Evolutionary conservation across 192 early-diverging fungal species (phyloP), one percentile per base, ranked within the genome.

Genomic region (Backusella luteola): DNA sequence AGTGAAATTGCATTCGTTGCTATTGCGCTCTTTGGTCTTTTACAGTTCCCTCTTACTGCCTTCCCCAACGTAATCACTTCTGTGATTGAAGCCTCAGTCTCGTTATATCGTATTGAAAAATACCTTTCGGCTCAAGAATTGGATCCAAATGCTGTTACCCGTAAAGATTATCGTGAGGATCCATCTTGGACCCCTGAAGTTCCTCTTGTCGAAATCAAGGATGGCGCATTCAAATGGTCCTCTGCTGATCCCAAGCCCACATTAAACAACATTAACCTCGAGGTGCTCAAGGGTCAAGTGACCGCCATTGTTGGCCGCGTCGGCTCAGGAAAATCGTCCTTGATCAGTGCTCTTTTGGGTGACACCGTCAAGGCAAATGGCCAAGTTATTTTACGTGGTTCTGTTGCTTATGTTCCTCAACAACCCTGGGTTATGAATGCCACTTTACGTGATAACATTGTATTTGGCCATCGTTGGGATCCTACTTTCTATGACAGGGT

Each of bases 401-500:
- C 83, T 34, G 85, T 93, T 36, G 93, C 94, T 5, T 94, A 94
- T 79, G 93, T 91, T n/a, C 84, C 90, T 19, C 93, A 94, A 79
- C 90, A 83, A 59, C 89, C 98, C 2, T 99, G 97, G 97, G 94
- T 99, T 52, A 93, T 96, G 91, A 99, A 99, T 77, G 91, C 91
- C n/a, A 96, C 94, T 15, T 74, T 99, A 56, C 88, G 94, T 63
- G 95, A 98, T 67, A 99, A 99, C 81, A 94, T 99, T 82, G 67
- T 94, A 21, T 97, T 98, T 89, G 97, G 96, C 4, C 85, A 88
- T 63, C 85, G 86, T 2, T 96, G 85, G 80, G 91, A 96, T 38
- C 84, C 86, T n/a, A 81, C 83, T 7, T 94, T 93, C 46, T 98
- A 97, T 77, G 88, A 94, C 11, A 44, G 42, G n/a, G 77, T 82